Evolutionary conservation across 73 alveolate genomes (phyloP), one percentile per base, ranked within the genome.

Genomic region (Breviolum minutum): DNA sequence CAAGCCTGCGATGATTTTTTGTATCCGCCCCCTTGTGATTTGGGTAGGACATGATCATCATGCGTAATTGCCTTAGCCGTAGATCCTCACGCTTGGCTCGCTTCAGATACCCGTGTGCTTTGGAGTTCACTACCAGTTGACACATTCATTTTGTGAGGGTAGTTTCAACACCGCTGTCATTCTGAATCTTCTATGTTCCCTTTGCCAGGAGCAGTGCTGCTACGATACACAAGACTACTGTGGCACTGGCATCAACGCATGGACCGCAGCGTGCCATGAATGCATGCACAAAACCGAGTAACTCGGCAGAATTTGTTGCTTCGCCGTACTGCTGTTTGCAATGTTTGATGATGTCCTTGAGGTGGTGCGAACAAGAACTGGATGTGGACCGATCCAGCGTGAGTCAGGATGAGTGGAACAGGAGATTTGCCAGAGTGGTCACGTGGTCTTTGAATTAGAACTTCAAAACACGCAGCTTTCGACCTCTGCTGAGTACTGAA

Each of bases 181-280:
- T 40, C 54, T 40, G 54, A 40, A 40, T 40, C 54, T 40, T 40
- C 54, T 40, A 40, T 40, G 54, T 40, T 3, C 54, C n/a, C 22
- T 60, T 54, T 24, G 8, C 32, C 63, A 86, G 94, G 77, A 63
- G 94, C 94, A 86, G 7, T 86, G 94, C 40, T 86, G 94, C 94
- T 61, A 63, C 48, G 32, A 86, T 20, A 8, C 13, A n/a, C 20
- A 26, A 30, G 20, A 63, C 80, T 86, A 86, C 63, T 86, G 94
- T 27, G 94, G 94, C 14, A 6, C 30, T 29, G 94, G 94, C 20
- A 4, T 63, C 63, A 86, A 86, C 48, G 94, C 94, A 8, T 86
- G 70, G 76, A 86, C 94, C 29, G 29, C 11, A 62, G 94, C 94
- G 17, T 86, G 94, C 94, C 63, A 27, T 40, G n/a, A 24, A 30